These are phyloP conservation scores for Russula vinacea DNA, from an alignment of 768 basidiomycete genomes.

Conservation along the genomic window DNA sequence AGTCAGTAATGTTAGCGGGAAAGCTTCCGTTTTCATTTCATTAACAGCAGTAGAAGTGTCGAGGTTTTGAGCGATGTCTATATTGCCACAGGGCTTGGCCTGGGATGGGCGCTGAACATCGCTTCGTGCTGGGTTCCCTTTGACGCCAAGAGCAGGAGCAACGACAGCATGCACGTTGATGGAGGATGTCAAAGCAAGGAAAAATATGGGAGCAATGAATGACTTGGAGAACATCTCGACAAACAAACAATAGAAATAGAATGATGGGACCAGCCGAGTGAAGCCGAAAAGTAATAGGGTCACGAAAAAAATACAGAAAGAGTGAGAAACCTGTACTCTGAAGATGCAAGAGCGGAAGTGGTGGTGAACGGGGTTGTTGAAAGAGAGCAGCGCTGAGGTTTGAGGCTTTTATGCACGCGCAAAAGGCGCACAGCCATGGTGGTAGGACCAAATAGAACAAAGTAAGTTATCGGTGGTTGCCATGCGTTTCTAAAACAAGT, in stretches of 20 bases:
- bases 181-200: conserved; percentile 37
- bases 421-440: background rate
- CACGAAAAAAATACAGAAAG: background rate
- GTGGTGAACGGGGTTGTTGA: background rate
- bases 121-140: conserved; percentile 28
- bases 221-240: conserved; percentile 34
- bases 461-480: no score
- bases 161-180: conserved; percentile 44
- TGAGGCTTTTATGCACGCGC: conserved; percentile 12
- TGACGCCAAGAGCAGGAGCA: conserved; percentile 43
- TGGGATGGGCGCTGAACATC: conserved; percentile 37
- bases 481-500: no score
- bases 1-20: conserved; percentile 43
- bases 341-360: background rate
- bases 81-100: conserved; percentile 42
- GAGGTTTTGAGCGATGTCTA: conserved; percentile 43
- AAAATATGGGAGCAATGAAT: conserved; percentile 35
- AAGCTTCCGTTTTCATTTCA: conserved; percentile 41
- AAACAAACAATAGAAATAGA: background rate
- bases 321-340: background rate
- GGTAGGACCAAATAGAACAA: background rate
- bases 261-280: background rate
- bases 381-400: background rate
- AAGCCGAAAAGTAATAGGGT: background rate
- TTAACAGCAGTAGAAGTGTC: conserved; percentile 37